These are phyloP conservation scores for Chaetomidium leptoderma DNA, from an alignment of 495 filamentous ascomycete genomes.

Conservation along the genomic window DNA sequence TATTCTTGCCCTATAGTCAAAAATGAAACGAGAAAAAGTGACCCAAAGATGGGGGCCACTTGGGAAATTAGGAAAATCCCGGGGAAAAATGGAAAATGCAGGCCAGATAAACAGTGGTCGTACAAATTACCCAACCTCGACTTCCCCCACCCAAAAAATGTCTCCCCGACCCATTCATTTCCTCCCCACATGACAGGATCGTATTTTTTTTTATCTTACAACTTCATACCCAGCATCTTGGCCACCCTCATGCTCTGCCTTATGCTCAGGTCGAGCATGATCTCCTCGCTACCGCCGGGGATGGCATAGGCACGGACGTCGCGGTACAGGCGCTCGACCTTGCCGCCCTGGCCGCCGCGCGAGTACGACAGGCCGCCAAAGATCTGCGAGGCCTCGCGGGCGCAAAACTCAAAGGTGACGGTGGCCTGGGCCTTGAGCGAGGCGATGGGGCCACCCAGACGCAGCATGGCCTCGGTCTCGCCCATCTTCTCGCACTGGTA, in stretches of 20 bases:
- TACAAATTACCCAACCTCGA: neutral
- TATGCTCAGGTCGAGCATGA: slow-evolving; percentile 97
- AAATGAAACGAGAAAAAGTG: neutral
- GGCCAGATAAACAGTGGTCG: neutral
- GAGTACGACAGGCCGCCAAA: slow-evolving; percentile 93
- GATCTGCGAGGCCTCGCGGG: slow-evolving; percentile 93
- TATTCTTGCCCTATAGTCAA: slow-evolving; percentile 3
- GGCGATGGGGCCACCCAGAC: slow-evolving; percentile 91
- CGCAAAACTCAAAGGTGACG: slow-evolving; percentile 93
- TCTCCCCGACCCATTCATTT: neutral
- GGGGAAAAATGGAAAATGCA: neutral
- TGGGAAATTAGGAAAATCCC: neutral
- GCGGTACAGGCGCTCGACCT: slow-evolving; percentile 91
- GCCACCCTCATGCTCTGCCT: slow-evolving; percentile 86
- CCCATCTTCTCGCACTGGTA: slow-evolving; percentile 91
- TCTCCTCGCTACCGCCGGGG: slow-evolving; percentile 94
- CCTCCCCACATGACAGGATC: neutral
- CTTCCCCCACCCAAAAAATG: neutral
- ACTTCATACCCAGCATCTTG: slow-evolving; percentile 91
- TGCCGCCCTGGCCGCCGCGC: slow-evolving; percentile 89
- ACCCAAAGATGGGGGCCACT: neutral
- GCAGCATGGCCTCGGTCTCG: slow-evolving; percentile 92
- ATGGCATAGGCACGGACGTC: slow-evolving; percentile 99
- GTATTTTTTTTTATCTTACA: slow-evolving; percentile 49
- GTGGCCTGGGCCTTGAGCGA: slow-evolving; percentile 90